Conservation (phyloP, 495 filamentous ascomycete species). For the Margaritispora aquatica region DNA sequence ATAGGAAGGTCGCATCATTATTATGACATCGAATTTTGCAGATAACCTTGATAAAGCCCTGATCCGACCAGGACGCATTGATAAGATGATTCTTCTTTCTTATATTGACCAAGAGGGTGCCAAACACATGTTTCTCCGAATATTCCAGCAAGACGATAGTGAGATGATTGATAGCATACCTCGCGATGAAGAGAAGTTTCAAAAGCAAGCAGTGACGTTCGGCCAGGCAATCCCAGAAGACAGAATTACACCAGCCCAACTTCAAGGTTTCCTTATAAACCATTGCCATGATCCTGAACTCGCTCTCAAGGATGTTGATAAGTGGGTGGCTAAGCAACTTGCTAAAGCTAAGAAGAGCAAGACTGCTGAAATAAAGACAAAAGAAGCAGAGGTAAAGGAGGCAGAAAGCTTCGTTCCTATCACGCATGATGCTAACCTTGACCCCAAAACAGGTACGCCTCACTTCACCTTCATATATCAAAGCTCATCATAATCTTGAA, state of each 20-base stretch:
- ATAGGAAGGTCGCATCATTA: conserved; percentile 59
- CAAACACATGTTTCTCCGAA: conserved; percentile 44
- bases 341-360: conserved; percentile 27
- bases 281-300: conserved; percentile 45
- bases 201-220: conserved; percentile 43
- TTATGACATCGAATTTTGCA: conserved; percentile 70
- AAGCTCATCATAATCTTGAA: too few relatives aligned
- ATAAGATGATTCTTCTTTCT: conserved; percentile 55
- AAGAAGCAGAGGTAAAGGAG: background rate
- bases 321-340: conserved; percentile 34
- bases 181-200: conserved; percentile 27
- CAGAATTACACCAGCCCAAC: conserved; percentile 57
- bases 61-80: conserved; percentile 64
- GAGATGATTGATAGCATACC: conserved; percentile 20
- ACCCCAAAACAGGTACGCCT: too few relatives aligned
- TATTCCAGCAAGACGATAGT: conserved; percentile 25
- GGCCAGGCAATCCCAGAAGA: conserved; percentile 42
- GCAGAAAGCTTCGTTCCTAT: too few relatives aligned
- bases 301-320: conserved; percentile 36
- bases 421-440: too few relatives aligned
- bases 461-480: too few relatives aligned
- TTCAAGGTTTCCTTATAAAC: conserved; percentile 57
- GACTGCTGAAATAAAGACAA: conserved; percentile 4
- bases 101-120: conserved; percentile 36
- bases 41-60: conserved; percentile 63